These are phyloP conservation scores for Musa schizocarpa DNA, from an alignment of 176 grass and related monocot genomes.

Conservation along the genomic window DNA sequence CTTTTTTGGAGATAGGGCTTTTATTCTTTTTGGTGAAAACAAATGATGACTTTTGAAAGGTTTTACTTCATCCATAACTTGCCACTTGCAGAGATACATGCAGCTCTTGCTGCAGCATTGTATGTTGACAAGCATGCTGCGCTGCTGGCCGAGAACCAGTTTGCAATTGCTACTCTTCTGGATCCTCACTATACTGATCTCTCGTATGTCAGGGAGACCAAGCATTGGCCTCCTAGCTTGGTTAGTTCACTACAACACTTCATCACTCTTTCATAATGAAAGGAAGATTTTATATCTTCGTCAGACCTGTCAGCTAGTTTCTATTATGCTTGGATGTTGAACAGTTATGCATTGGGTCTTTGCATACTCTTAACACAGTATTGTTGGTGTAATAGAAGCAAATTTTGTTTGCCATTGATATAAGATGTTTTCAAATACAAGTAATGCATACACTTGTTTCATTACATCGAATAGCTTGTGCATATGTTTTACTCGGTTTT, in stretches of 20 bases:
- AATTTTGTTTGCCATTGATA: neutral
- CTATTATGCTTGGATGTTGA: neutral
- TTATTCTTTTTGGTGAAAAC: neutral
- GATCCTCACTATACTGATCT: constrained; percentile 92
- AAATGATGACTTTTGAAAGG: neutral
- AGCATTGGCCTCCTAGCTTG: constrained; percentile 94
- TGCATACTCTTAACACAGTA: neutral
- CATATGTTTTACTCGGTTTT: too few species aligned
- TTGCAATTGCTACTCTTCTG: constrained; percentile 89
- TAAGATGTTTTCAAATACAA: neutral
- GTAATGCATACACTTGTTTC: too few species aligned
- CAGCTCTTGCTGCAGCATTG: constrained; percentile 85
- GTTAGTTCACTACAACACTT: constrained; percentile 63
- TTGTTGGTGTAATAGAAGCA: neutral
- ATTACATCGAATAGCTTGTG: too few species aligned
- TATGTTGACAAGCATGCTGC: constrained; percentile 87
- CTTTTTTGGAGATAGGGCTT: neutral
- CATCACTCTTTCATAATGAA: constrained; percentile 56
- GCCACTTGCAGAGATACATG: constrained; percentile 58
- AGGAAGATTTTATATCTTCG: neutral
- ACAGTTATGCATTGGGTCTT: neutral
- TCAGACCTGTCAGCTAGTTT: too few species aligned
- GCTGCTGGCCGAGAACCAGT: constrained; percentile 84
- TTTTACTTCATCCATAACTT: neutral
- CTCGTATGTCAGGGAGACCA: constrained; percentile 80